Conservation (phyloP, 163 green algal genomes). For the Coccomyxa subellipsoidea region DNA sequence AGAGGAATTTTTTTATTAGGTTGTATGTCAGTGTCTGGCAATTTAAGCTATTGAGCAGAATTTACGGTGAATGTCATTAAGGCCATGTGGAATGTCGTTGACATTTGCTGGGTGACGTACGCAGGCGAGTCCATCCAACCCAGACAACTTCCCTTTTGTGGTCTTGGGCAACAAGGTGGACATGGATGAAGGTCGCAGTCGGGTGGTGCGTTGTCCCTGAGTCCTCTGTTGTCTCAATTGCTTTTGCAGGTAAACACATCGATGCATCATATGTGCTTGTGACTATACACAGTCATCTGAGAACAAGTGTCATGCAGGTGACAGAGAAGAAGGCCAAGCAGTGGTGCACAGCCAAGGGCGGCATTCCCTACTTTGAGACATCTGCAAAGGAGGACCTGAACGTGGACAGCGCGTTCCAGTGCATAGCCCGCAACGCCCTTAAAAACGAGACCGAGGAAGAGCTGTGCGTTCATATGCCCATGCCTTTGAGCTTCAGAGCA, state of each 20-base stretch:
- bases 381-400: conserved; percentile 82
- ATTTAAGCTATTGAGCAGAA: too few relatives aligned
- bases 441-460: conserved; percentile 85
- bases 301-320: conserved; percentile 73
- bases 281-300: too few relatives aligned
- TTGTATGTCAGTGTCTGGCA: too few relatives aligned
- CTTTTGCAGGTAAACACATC: too few relatives aligned
- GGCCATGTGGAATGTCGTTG: neutral
- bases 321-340: conserved; percentile 92
- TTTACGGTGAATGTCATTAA: too few relatives aligned
- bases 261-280: too few relatives aligned
- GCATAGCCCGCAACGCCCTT: conserved; percentile 79
- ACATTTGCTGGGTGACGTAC: neutral
- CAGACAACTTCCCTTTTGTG: conserved; percentile 98
- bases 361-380: conserved; percentile 96
- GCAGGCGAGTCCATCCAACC: conserved; percentile 79
- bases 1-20: too few relatives aligned
- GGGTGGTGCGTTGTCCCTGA: conserved; percentile 19
- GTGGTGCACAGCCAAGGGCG: conserved; percentile 89
- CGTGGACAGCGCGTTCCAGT: conserved; percentile 55
- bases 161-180: conserved; percentile 96
- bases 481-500: too few relatives aligned
- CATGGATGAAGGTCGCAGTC: conserved; percentile 35
- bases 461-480: conserved; percentile 51
- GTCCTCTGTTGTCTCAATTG: too few relatives aligned